Base-by-base conservation (phyloP, 2,329 filamentous ascomycete genomes). In the Parascedosporium putredinis region DNA sequence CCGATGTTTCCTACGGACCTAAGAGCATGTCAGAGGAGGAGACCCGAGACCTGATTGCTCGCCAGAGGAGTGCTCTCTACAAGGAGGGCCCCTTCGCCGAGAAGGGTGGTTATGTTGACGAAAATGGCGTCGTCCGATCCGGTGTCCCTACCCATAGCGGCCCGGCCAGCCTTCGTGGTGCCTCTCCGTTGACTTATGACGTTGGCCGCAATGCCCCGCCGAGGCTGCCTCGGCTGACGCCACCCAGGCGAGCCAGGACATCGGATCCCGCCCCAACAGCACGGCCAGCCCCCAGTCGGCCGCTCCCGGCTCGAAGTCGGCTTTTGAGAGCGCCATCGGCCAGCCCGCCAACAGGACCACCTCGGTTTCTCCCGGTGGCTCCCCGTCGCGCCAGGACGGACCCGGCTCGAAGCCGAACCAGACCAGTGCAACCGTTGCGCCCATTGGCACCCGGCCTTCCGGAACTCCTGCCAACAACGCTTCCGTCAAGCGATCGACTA, bases 21-120 rank as follows among this genome's bases (percentile, higher is more conserved):
- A 96, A 96, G 75, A 83, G 74, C 62, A 86, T 95, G 85, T 94
- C 85, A 64, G 93, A 97, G 72, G 90, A 96, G 60, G 90, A 95
- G 62, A 91, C 91, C 60, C 88, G 91, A 60, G 91, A 97, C 60
- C 77, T 97, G 66, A 95, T 97, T 68, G 87, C 90, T 59, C 90
- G 91, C 63, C 93, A 97, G 71, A 89, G 94, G 68, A 90, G 85
- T 67, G 90, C 91, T 56, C 72, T 98, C 57, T 98, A 97, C 67
- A 88, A 89, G 64, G 88, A 87, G 62, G 75, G 75, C 9, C 65
- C 77, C 47, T 84, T 88, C 64, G 81, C 84, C 62, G 82, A 84
- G 57, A 79, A 78, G 57, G 74, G 73, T 54, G 75, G 73, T 56
- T 84, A 84, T 60, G 74, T 81, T 46, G 84, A 89, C 54, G 86